phyloP scores from a whole-genome alignment of 306 rosid genomes.

The Dalbergia cochinchinensis region DNA sequence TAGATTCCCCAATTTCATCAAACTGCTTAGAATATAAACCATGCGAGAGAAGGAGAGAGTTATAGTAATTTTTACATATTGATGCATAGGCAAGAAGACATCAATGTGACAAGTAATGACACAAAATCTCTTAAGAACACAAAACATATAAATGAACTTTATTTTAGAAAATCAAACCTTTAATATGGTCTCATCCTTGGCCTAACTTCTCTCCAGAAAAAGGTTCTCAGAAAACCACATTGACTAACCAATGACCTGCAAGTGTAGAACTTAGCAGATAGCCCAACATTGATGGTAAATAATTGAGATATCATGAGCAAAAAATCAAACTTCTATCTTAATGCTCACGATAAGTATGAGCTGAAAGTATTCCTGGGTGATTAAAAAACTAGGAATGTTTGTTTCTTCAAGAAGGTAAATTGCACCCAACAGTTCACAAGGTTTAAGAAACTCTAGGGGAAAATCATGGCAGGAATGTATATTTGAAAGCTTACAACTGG shows the following conservation, averaged over 20 bases:
- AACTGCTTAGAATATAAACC: conserved; percentile 17
- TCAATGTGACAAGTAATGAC: too few relatives aligned
- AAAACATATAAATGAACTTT: too few relatives aligned
- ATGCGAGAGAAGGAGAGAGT: neutral
- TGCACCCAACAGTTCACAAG: conserved; percentile 8
- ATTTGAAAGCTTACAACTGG: conserved; percentile 19
- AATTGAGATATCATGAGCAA: conserved; percentile 2
- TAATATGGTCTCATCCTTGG: too few relatives aligned
- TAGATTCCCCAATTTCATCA: conserved; percentile 39
- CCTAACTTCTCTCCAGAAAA: too few relatives aligned
- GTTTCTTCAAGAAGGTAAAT: conserved; percentile 37
- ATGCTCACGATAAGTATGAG: neutral
- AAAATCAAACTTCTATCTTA: conserved; percentile 10
- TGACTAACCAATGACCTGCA: conserved; percentile 99
- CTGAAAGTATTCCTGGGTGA: conserved; percentile 25
- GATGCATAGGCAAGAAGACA: too few relatives aligned
- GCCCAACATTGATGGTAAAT: conserved; percentile 13
- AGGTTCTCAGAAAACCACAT: conserved; percentile 99
- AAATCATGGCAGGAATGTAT: conserved; percentile 8
- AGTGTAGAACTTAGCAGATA: conserved; percentile 35
- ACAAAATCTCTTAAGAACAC: too few relatives aligned
- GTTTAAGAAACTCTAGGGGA: conserved; percentile 25
- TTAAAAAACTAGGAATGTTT: neutral
- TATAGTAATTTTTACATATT: too few relatives aligned
- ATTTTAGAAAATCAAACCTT: too few relatives aligned